Evolutionary conservation across 768 basidiomycete species (phyloP), one percentile per base, ranked within the genome.

Genomic region (Hortiboletus flavorubellus): DNA sequence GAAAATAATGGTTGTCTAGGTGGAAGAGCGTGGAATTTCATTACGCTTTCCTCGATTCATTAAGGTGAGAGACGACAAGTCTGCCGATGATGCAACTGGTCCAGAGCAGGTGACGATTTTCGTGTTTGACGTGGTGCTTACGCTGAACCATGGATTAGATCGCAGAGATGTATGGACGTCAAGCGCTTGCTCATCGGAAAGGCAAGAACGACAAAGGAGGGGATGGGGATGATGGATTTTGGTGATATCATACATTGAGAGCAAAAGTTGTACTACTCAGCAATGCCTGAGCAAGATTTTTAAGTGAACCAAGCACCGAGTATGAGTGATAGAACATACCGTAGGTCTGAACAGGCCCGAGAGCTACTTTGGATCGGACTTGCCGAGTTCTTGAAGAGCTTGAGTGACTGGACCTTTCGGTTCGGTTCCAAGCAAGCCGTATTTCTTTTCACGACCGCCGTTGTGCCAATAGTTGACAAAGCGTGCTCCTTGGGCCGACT

Each of bases 11-110:
- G 37, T 34, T 26, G 39, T 53, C 16, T 49, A 93, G 91, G 83
- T 84, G 18, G 94, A 95, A 51, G 85, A 91, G 48, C 78, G 95
- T 62, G 97, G 97, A 0, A 91, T 99, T 63, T 98, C 97, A 15
- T 74, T 99, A 43, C 88, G 97, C 12, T 99, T 99, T 75, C 97
- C 97, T 39, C 84, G 97, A 30, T 98, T 98, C 72, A 82, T 99
- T 60, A 84, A 88, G 43, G 75, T 94, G 48, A 82, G 97, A 59
- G 97, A 98, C 58, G 97, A 99, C 72, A 99, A 99, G 72, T 77
- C 78, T 29, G 86, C 86, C 14, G 94, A 98, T 56, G 91, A 97
- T 72, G 92, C 93, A 23, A 98, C 97, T 11, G 85, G 86, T 4
- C 86, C 93, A 7, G 95, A 98, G 66, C 93, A 95, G 81, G 93